Evolutionary conservation across 2,329 filamentous ascomycete genomes (phyloP).

Genomic region (Cladosporium sp.): DNA sequence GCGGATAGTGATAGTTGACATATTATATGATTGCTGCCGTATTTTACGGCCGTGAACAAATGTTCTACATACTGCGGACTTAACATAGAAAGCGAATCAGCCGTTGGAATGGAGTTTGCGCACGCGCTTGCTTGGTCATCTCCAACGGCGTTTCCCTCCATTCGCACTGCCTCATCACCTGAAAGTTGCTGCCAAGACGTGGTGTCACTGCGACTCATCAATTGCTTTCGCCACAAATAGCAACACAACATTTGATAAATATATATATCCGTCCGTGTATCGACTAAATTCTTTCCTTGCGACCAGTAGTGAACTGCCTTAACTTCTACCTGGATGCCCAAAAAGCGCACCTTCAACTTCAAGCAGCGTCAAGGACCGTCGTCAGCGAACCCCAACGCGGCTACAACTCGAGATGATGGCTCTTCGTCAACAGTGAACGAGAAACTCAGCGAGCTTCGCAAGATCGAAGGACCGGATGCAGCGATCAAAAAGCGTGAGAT

Average conservation of each 20-base stretch:
- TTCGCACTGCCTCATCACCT: conserved; percentile 4
- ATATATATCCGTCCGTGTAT: neutral
- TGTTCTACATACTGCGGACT: neutral
- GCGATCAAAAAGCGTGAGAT: conserved; percentile 38
- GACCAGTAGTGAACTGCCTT: neutral
- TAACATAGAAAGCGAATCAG: neutral
- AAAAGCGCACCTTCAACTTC: conserved; percentile 42
- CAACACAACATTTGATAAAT: neutral
- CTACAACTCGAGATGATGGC: conserved; percentile 18
- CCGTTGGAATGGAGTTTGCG: neutral
- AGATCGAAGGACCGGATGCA: conserved; percentile 36
- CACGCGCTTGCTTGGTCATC: neutral
- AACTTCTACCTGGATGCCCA: conserved; percentile 37
- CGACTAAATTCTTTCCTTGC: neutral
- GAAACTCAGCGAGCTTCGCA: conserved; percentile 43
- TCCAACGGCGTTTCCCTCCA: neutral
- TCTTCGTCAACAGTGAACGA: conserved; percentile 40
- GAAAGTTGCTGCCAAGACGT: too few species aligned
- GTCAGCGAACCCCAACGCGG: conserved; percentile 31
- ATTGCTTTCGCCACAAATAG: too few species aligned
- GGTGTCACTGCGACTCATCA: too few species aligned
- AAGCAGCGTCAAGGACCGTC: conserved; percentile 35
- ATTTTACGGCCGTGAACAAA: neutral
- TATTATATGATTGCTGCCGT: conserved; percentile 3
- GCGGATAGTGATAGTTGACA: conserved; percentile 24